These are phyloP conservation scores for Capronia coronata DNA, from an alignment of 2,329 filamentous ascomycete species.

Conservation along the genomic window DNA sequence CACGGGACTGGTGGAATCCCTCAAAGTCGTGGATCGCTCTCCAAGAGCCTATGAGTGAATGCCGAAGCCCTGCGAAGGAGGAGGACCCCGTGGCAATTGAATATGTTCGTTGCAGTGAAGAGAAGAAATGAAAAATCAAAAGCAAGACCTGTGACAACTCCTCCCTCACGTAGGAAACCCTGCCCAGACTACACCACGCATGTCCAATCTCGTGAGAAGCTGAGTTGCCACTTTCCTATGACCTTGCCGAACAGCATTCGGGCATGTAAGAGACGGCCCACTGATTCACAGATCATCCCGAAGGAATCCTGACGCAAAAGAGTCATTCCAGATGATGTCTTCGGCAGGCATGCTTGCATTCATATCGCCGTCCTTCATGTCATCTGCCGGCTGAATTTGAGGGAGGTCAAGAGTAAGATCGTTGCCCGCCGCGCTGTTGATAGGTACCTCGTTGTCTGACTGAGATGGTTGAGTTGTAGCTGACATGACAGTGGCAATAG, in stretches of 20 bases:
- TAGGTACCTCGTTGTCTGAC: conserved; percentile 2
- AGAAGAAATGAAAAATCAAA: not conserved
- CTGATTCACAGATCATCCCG: not conserved
- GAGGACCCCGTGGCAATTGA: not conserved
- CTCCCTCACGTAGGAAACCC: conserved; percentile 19
- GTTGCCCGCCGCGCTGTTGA: not conserved
- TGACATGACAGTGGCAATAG: conserved; percentile 3
- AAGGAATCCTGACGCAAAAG: not conserved
- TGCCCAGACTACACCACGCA: conserved; percentile 27
- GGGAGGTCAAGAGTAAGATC: not conserved
- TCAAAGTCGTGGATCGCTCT: too few species aligned
- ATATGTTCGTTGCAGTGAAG: not conserved
- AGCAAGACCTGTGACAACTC: not conserved
- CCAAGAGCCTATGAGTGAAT: too few species aligned
- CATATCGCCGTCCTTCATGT: not conserved
- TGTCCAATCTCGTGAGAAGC: conserved; percentile 13
- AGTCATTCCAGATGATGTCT: conserved; percentile 4
- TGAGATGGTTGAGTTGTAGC: conserved; percentile 1
- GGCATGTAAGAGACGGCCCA: too few species aligned
- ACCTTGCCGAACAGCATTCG: not conserved
- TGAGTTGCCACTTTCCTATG: conserved; percentile 1
- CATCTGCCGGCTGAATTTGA: not conserved
- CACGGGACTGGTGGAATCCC: too few species aligned
- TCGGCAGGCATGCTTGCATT: conserved; percentile 1
- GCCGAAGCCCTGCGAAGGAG: not conserved